Conservation (phyloP, 106 monocot species). For the Dendrobium catenatum region DNA sequence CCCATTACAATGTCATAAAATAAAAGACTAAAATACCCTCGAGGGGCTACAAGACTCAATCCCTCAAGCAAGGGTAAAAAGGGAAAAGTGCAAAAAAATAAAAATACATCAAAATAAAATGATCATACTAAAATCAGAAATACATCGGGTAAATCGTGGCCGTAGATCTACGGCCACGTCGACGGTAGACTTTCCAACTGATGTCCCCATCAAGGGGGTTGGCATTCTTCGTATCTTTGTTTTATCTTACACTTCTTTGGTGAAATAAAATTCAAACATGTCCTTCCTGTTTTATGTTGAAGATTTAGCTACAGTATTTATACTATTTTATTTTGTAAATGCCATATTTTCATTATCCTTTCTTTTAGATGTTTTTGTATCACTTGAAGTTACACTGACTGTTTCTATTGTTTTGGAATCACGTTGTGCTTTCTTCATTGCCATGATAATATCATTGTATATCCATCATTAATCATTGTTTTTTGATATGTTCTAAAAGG, state of each 20-base stretch:
- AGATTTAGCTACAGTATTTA: neutral
- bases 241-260: neutral
- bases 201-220: too few species aligned
- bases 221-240: too few species aligned
- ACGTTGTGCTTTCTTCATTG: neutral
- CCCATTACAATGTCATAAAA: too few species aligned
- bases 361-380: neutral
- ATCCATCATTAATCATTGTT: neutral
- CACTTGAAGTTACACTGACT: neutral
- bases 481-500: constrained; percentile 12
- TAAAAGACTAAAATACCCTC: too few species aligned
- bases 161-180: too few species aligned
- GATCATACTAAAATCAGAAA: too few species aligned
- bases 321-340: neutral
- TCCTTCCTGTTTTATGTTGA: neutral
- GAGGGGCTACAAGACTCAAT: too few species aligned
- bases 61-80: too few species aligned
- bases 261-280: neutral
- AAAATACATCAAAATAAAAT: too few species aligned
- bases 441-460: neutral
- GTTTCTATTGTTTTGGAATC: neutral
- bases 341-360: neutral
- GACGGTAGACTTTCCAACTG: too few species aligned
- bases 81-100: too few species aligned
- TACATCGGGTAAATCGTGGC: too few species aligned